A percentile compares a stretch with the other conserved stretches of the same genome.
phyloP scores from a whole-genome alignment of 2,329 filamentous ascomycete genomes.

The Balansia obtecta region DNA sequence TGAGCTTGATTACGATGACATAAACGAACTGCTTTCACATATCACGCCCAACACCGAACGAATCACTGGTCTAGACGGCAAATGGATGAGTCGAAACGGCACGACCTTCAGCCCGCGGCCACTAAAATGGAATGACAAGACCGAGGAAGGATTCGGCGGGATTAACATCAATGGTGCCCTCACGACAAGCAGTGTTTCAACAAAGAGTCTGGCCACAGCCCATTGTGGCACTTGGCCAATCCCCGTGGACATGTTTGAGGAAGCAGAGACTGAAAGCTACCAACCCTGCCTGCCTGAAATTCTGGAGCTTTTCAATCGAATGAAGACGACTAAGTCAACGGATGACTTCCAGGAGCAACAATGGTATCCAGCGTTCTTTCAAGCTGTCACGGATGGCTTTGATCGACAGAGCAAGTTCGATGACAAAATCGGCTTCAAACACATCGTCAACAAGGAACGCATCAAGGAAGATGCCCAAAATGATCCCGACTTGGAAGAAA shows the following conservation, averaged over 20 bases:
- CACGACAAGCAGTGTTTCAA: slow-evolving; percentile 28
- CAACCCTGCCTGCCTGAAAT: slow-evolving; percentile 30
- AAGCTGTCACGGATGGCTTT: slow-evolving; percentile 18
- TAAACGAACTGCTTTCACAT: slow-evolving; percentile 12
- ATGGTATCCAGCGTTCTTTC: slow-evolving; percentile 20
- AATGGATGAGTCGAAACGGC: slow-evolving; percentile 9
- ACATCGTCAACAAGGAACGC: slow-evolving; percentile 10
- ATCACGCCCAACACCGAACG: slow-evolving; percentile 14
- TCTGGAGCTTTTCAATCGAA: slow-evolving; percentile 17
- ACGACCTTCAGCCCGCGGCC: slow-evolving; percentile 1
- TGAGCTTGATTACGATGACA: slow-evolving; percentile 13
- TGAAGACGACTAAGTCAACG: slow-evolving; percentile 8
- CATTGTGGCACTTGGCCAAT: slow-evolving; percentile 29
- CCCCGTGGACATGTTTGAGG: slow-evolving; percentile 27
- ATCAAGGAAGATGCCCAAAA: slow-evolving; percentile 5
- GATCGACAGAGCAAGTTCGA: slow-evolving; percentile 17
- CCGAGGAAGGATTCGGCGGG: slow-evolving; percentile 21
- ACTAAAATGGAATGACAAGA: slow-evolving; percentile 9
- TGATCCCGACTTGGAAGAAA: slow-evolving; percentile 11
- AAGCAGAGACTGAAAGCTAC: slow-evolving; percentile 29
- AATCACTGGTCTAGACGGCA: slow-evolving; percentile 12
- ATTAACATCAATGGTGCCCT: slow-evolving; percentile 26
- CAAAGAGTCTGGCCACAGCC: slow-evolving; percentile 28
- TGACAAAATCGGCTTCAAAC: slow-evolving; percentile 11
- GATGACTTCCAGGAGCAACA: slow-evolving; percentile 13